These are phyloP conservation scores for Colletotrichum somersetense DNA, from an alignment of 2,329 filamentous ascomycete genomes.

Conservation along the genomic window DNA sequence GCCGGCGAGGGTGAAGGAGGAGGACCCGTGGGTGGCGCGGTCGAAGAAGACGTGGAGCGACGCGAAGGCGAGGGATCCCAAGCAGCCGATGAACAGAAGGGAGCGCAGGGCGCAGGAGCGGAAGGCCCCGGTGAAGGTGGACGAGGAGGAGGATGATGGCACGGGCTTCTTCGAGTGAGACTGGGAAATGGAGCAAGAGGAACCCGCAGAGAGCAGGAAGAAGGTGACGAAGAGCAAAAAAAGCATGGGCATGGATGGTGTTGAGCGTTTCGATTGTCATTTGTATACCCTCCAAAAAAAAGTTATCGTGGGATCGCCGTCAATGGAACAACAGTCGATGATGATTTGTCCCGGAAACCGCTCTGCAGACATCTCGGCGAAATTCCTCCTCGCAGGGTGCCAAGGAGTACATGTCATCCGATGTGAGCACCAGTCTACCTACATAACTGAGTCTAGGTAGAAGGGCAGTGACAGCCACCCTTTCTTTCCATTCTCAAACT, in stretches of 20 bases:
- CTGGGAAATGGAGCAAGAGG: neutral
- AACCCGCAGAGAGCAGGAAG: neutral
- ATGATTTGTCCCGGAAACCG: neutral
- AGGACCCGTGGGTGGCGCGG: constrained; percentile 51
- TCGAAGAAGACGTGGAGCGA: constrained; percentile 21
- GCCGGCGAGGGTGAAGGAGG: constrained; percentile 48
- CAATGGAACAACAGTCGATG: constrained; percentile 16
- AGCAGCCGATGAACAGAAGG: constrained; percentile 30
- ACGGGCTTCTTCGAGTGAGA: constrained; percentile 70
- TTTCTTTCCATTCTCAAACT: neutral
- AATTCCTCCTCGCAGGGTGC: neutral
- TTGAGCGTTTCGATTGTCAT: constrained; percentile 34
- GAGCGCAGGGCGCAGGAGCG: constrained; percentile 46
- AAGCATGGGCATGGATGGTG: constrained; percentile 7
- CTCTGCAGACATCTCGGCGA: neutral
- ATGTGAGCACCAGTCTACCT: neutral
- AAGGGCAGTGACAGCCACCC: neutral
- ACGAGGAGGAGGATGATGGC: constrained; percentile 63
- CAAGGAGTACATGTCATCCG: neutral
- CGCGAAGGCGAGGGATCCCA: constrained; percentile 44
- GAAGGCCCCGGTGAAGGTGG: constrained; percentile 54
- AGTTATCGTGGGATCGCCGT: constrained; percentile 27
- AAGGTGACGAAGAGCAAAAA: too few relatives aligned
- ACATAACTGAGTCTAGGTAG: neutral
- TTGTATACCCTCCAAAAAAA: constrained; percentile 38